Evolutionary conservation across 148 eudicot genomes (phyloP).

Genomic region (Silene uniflora): DNA sequence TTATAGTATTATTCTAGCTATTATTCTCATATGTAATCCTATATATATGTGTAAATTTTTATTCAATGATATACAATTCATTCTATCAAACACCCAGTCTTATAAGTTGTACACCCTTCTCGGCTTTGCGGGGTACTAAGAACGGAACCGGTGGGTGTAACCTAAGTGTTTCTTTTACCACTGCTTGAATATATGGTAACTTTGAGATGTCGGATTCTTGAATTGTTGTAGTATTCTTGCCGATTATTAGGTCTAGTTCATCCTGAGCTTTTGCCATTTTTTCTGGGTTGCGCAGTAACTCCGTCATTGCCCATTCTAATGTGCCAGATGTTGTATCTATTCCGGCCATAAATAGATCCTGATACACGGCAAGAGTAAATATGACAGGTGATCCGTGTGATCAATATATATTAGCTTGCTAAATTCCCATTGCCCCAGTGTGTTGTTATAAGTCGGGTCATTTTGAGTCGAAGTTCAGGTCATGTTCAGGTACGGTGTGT

Average conservation of each 20-base stretch:
- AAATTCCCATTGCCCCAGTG: too few species aligned
- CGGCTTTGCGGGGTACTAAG: slow-evolving; percentile 31
- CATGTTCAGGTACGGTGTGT: too few species aligned
- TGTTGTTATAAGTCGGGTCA: too few species aligned
- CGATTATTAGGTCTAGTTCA: slow-evolving; percentile 27
- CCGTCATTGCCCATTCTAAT: slow-evolving; percentile 40
- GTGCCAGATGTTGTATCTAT: slow-evolving; percentile 31
- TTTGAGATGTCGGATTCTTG: slow-evolving; percentile 26
- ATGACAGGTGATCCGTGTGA: neutral
- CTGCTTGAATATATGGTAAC: slow-evolving; percentile 34
- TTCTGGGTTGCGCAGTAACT: slow-evolving; percentile 27
- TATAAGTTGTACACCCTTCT: slow-evolving; percentile 12
- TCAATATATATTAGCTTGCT: too few species aligned
- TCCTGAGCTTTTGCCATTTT: slow-evolving; percentile 28
- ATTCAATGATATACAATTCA: too few species aligned
- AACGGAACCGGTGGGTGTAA: slow-evolving; percentile 35
- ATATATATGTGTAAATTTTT: too few species aligned
- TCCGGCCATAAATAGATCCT: slow-evolving; percentile 34
- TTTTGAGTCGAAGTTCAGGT: neutral
- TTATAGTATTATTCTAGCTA: too few species aligned
- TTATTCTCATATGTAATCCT: too few species aligned
- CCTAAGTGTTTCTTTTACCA: slow-evolving; percentile 29
- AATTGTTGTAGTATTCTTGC: slow-evolving; percentile 16
- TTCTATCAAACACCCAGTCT: too few species aligned
- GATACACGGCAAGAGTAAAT: neutral